Base-by-base conservation (phyloP, 306 rosid genomes). In the Lathyrus aphaca region DNA sequence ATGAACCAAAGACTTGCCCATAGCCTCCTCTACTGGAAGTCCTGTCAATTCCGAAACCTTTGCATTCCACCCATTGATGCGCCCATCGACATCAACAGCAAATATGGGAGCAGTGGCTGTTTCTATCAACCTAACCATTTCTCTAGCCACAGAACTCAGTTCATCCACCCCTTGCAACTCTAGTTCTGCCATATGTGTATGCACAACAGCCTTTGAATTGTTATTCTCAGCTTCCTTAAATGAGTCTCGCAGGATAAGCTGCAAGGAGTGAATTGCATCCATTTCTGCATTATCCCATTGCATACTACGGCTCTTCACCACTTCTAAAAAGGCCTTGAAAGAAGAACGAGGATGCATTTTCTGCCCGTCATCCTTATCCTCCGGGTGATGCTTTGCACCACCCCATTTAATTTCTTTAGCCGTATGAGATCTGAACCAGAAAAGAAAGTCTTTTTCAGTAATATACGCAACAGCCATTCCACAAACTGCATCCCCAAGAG, bases 271-370 rank as follows among this genome's bases (percentile, higher is more conserved):
- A 76, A 94, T 94, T 32, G 97, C 99, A 74, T 88, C 99, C 99
- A 90, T 90, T 70, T 88, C 97, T 14, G 96, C 96, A 55, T 89
- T 91, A 64, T 94, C 98, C 99, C 99, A 95, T 1, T 91, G 90
- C 83, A 87, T 58, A 75, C 99, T 95, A 35, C 97, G 96, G 82
- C 97, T 91, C 71, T 95, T 95, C 32, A 86, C 99, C 73, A 95
- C 99, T 86, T 95, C 99, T 65, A 95, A 21, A 74, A 95, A 95
- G 9, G 99, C 99, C 86, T 91, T 86, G 81, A 95, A 95, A 3
- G 99, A 95, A 68, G 99, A 95, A 15, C 99, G 92, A 1, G 99
- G 99, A 78, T 95, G 91, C 99, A 95, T 95, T 85, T 91, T 83
- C 84, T 83, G 99, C 27, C 96, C 96, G 67, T 91, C 97, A 78